Conservation (phyloP, 2,329 filamentous ascomycete species). For the Ophiocordyceps camponoti-saundersi region DNA sequence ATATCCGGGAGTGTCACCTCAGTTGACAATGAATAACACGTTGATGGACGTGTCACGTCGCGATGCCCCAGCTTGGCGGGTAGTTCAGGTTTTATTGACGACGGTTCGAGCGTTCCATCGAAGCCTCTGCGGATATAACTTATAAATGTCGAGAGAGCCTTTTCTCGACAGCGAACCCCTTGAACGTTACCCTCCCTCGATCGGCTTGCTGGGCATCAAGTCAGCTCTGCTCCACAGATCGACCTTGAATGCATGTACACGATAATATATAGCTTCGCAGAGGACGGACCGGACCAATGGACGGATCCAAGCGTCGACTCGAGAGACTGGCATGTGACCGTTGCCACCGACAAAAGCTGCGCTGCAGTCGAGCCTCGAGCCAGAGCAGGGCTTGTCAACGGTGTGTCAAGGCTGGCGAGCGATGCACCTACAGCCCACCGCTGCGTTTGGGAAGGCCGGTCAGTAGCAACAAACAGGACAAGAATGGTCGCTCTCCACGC, state of each 20-base stretch:
- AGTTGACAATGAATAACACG: background rate
- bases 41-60: background rate
- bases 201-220: background rate
- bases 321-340: constrained; percentile 1
- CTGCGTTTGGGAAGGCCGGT: constrained; percentile 1
- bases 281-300: background rate
- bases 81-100: background rate
- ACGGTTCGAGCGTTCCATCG: background rate
- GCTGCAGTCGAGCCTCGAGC: constrained; percentile 1
- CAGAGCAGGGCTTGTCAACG: constrained; percentile 1
- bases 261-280: background rate
- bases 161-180: background rate
- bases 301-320: constrained; percentile 1
- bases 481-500: background rate
- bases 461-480: background rate
- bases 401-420: constrained; percentile 2
- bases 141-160: background rate
- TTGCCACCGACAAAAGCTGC: constrained; percentile 2
- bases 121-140: background rate
- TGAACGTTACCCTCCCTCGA: background rate
- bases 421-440: constrained; percentile 3
- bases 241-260: background rate
- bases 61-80: background rate
- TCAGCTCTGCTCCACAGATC: background rate
- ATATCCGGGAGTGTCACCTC: background rate